Base-by-base conservation (phyloP, 371 early-diverging fungal species). In the Apophysomyces sp. region DNA sequence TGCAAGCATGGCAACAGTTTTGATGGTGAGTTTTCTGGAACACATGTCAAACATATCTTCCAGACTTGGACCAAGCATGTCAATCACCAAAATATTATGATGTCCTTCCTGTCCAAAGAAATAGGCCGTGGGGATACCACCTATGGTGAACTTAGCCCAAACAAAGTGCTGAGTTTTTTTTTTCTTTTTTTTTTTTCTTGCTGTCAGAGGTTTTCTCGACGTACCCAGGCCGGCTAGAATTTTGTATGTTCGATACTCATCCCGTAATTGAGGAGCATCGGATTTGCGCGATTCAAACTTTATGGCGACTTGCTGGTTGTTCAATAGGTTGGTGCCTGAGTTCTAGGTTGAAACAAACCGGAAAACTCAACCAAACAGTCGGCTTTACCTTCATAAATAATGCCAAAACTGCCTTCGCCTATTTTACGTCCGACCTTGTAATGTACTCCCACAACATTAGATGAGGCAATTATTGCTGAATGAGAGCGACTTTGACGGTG, bases 21-120 rank as follows among this genome's bases (percentile, higher is more conserved):
- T 97, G 57, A 94, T 78, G 26, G 90, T 80, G 66, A 99, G 96
- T 68, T 91, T 89, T 59, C 98, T 86, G 21, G 89, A 83, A 70
- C 98, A 97, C 74, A 93, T 84, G 68, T 96, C 97, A 83, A 99
- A 99, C 67, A 98, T 82, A 74, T 99, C 97, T 73, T 99, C 99
- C 15, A 99, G 81, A 63, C 93, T 92, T 5, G 94, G 94, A 4
- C 99, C 99, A n/a, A 99, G 87, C 65, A 99, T 76, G 74, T 99
- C 99, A 68, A 99, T 96, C 63, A 97, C 93, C 13, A 98, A 84
- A n/a, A 96, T 86, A 75, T 95, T 96, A 73, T 97, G 94, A 28
- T 94, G 86, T 3, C 97, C 97, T 77, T 98, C 98, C 68, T 94
- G 94, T 27, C 97, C 98, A 85, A 95, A 98, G 78, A 96, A 96